A percentile compares a stretch with the other conserved stretches of the same genome.
phyloP scores from a whole-genome alignment of 2,329 filamentous ascomycete species.

The Penicillium capsulatum region DNA sequence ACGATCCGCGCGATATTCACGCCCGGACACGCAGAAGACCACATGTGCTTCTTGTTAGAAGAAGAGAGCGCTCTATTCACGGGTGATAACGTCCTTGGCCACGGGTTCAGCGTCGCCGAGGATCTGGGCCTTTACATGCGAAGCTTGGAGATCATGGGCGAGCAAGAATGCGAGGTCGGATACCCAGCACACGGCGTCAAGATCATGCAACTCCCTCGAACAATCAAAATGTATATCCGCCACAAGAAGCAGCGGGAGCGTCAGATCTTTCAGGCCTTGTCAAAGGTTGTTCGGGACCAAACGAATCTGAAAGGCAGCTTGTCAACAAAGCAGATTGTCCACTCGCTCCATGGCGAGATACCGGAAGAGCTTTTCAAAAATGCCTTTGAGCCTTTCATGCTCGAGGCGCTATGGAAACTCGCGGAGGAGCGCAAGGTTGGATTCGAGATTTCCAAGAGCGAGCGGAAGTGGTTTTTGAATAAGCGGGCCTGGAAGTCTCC shows the following conservation, averaged over 20 bases:
- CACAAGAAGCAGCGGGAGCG: slow-evolving; percentile 41
- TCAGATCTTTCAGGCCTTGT: slow-evolving; percentile 38
- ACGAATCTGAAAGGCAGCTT: slow-evolving; percentile 31
- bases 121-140: slow-evolving; percentile 39
- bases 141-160: slow-evolving; percentile 33
- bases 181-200: slow-evolving; percentile 49
- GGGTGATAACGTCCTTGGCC: slow-evolving; percentile 73
- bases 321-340: slow-evolving; percentile 40
- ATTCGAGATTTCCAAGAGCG: neutral
- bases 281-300: slow-evolving; percentile 1
- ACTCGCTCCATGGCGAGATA: slow-evolving; percentile 40
- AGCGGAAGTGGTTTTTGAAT: slow-evolving; percentile 5
- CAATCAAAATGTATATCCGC: slow-evolving; percentile 8
- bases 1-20: slow-evolving; percentile 44
- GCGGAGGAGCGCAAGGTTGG: slow-evolving; percentile 43
- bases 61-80: slow-evolving; percentile 76
- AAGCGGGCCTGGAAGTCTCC: slow-evolving; percentile 3
- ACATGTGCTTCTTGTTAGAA: slow-evolving; percentile 67
- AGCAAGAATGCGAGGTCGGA: slow-evolving; percentile 36
- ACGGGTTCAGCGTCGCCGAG: slow-evolving; percentile 41
- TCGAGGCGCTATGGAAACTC: slow-evolving; percentile 43
- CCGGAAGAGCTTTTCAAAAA: slow-evolving; percentile 32
- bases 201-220: slow-evolving; percentile 23
- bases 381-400: slow-evolving; percentile 45
- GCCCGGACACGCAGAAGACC: slow-evolving; percentile 70